Percentiles rank a stretch among this genome's conserved stretches.
phyloP scores from a whole-genome alignment of 1,139 yeast genomes.

The Taiozyma sp. region DNA sequence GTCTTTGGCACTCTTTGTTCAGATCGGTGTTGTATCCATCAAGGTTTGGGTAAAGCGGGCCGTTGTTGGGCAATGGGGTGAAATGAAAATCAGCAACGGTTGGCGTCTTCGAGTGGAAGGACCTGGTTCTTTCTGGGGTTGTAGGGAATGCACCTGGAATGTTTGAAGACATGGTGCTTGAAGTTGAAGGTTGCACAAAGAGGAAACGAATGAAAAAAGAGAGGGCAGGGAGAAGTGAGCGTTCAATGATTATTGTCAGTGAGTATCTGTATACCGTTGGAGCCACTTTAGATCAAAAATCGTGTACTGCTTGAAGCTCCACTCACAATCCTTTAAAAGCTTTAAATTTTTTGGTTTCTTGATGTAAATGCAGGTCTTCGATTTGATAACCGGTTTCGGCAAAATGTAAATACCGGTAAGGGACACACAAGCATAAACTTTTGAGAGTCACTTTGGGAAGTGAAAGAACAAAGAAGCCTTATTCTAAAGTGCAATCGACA shows the following conservation, averaged over 20 bases:
- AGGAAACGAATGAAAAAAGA: neutral
- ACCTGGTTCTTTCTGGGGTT: slow-evolving; percentile 4
- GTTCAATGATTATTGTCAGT: neutral
- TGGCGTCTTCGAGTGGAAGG: slow-evolving; percentile 9
- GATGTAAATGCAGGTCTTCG: neutral
- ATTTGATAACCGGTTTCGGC: slow-evolving; percentile 3
- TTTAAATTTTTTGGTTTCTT: neutral
- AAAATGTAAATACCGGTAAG: slow-evolving; percentile 8
- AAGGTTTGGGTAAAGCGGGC: slow-evolving; percentile 18
- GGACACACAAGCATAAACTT: neutral
- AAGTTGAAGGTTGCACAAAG: neutral
- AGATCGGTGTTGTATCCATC: neutral
- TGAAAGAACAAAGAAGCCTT: neutral
- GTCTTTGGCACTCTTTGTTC: slow-evolving; percentile 11
- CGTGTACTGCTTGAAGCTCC: neutral
- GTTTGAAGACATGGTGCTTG: slow-evolving; percentile 3
- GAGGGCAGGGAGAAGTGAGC: neutral
- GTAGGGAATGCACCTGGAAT: slow-evolving; percentile 19
- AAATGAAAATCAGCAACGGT: slow-evolving; percentile 16
- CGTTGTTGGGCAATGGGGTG: slow-evolving; percentile 8
- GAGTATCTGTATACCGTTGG: neutral
- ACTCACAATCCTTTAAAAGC: neutral
- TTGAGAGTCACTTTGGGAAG: too few relatives aligned
- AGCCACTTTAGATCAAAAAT: neutral
- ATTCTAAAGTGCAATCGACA: too few relatives aligned